Evolutionary conservation across 2,329 filamentous ascomycete species (phyloP).

Genomic region (Trichoderma semiorbis): DNA sequence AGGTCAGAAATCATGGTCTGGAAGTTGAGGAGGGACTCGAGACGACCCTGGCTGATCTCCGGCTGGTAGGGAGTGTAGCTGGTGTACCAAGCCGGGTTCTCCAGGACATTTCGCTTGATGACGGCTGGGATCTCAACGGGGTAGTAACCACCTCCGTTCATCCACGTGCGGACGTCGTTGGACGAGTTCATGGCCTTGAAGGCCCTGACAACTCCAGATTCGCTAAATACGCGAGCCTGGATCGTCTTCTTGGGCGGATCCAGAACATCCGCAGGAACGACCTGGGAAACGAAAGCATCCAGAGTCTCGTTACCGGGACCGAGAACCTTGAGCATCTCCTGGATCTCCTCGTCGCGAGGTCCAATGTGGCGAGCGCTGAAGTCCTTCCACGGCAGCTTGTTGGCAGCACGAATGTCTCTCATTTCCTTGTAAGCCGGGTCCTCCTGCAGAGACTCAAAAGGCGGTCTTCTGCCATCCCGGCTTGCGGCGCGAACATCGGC

Average conservation of each 20-base stretch:
- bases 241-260: slow-evolving; percentile 27
- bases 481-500: slow-evolving; percentile 10
- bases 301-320: slow-evolving; percentile 70
- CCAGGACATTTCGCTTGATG: slow-evolving; percentile 87
- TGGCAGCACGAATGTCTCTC: slow-evolving; percentile 22
- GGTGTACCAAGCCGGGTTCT: slow-evolving; percentile 95
- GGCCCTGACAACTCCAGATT: slow-evolving; percentile 22
- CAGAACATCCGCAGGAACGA: slow-evolving; percentile 76
- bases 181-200: slow-evolving; percentile 38
- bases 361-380: slow-evolving; percentile 87
- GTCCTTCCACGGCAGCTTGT: slow-evolving; percentile 26
- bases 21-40: slow-evolving; percentile 92
- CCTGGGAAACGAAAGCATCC: slow-evolving; percentile 80
- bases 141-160: slow-evolving; percentile 87
- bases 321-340: slow-evolving; percentile 76
- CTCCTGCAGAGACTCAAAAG: slow-evolving; percentile 20
- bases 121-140: slow-evolving; percentile 82
- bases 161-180: slow-evolving; percentile 53
- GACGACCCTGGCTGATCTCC: slow-evolving; percentile 90
- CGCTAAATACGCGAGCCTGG: slow-evolving; percentile 54
- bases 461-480: slow-evolving; percentile 13
- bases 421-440: slow-evolving; percentile 26
- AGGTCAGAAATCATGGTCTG: slow-evolving; percentile 90
- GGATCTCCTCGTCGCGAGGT: slow-evolving; percentile 64
- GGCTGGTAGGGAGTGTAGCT: slow-evolving; percentile 97